Percentiles rank a stretch among this genome's conserved stretches.
These are phyloP conservation scores for Clavariopsis aquatica DNA, from an alignment of 495 filamentous ascomycete species.

Conservation along the genomic window DNA sequence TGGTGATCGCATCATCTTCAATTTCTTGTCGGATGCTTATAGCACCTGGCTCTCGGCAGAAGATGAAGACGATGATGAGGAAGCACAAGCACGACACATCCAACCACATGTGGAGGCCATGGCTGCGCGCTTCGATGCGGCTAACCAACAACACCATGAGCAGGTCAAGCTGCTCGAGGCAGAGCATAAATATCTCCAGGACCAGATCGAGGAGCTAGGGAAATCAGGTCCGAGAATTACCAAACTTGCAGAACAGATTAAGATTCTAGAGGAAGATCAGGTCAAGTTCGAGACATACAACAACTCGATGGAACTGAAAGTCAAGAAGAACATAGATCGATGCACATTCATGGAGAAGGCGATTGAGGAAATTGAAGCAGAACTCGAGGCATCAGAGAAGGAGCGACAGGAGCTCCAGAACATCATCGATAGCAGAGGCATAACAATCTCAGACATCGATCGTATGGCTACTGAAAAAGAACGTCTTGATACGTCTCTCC, in stretches of 20 bases:
- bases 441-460: constrained; percentile 96
- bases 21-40: constrained; percentile 86
- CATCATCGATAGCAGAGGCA: constrained; percentile 85
- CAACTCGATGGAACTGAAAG: constrained; percentile 70
- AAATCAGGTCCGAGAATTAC: constrained; percentile 79
- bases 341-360: constrained; percentile 77
- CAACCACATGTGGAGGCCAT: constrained; percentile 84
- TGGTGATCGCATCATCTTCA: constrained; percentile 88
- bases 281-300: constrained; percentile 93
- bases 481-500: constrained; percentile 80
- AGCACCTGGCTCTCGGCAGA: constrained; percentile 87
- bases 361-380: constrained; percentile 71
- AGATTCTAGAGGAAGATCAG: constrained; percentile 85
- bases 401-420: constrained; percentile 78
- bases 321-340: constrained; percentile 77
- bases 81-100: constrained; percentile 71
- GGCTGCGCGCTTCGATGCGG: constrained; percentile 81
- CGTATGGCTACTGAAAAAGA: constrained; percentile 96
- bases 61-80: constrained; percentile 77
- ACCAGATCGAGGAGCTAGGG: constrained; percentile 85
- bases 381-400: constrained; percentile 76
- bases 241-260: constrained; percentile 78
- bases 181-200: constrained; percentile 72
- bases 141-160: constrained; percentile 76
- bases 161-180: constrained; percentile 81